A percentile compares a stretch with the other conserved stretches of the same genome.
Evolutionary conservation across 1,284 basidiomycete genomes (phyloP).

Genomic region (Trametes polyzona): DNA sequence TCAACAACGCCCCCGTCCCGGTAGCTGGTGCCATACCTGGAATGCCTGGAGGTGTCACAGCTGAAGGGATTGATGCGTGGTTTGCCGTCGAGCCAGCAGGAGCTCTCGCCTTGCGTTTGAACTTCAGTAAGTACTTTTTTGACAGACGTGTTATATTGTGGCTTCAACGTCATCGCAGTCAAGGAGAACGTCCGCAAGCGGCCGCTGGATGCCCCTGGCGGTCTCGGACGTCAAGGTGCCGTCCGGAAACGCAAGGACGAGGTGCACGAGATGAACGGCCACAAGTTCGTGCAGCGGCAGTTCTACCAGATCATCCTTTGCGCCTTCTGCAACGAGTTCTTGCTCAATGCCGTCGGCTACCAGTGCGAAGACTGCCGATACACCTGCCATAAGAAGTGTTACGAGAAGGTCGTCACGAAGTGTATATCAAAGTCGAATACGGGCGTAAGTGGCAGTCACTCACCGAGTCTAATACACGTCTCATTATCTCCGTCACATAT

Average conservation of each 20-base stretch:
- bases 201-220: constrained; percentile 85
- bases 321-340: constrained; percentile 96
- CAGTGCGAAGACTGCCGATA: constrained; percentile 99
- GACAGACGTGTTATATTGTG: constrained; percentile 15
- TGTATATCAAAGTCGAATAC: constrained; percentile 98
- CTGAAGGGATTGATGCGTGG: constrained; percentile 95
- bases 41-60: constrained; percentile 36
- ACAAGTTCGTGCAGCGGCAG: constrained; percentile 96
- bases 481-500: constrained; percentile 36
- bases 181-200: constrained; percentile 97
- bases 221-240: constrained; percentile 96
- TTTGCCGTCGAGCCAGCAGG: constrained; percentile 99
- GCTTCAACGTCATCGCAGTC: constrained; percentile 53
- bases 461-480: not conserved
- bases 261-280: constrained; percentile 99
- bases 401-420: constrained; percentile 98
- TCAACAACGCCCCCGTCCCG: constrained; percentile 39
- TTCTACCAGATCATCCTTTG: constrained; percentile 99
- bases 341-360: constrained; percentile 96
- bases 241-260: constrained; percentile 98
- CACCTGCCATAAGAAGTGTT: constrained; percentile 99
- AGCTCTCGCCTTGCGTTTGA: constrained; percentile 82
- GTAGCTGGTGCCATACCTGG: constrained; percentile 35
- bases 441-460: constrained; percentile 63
- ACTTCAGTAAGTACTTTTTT: constrained; percentile 75